Evolutionary conservation across 2,329 filamentous ascomycete species (phyloP), one percentile per base, ranked within the genome.

Genomic region (Alternaria sp.): DNA sequence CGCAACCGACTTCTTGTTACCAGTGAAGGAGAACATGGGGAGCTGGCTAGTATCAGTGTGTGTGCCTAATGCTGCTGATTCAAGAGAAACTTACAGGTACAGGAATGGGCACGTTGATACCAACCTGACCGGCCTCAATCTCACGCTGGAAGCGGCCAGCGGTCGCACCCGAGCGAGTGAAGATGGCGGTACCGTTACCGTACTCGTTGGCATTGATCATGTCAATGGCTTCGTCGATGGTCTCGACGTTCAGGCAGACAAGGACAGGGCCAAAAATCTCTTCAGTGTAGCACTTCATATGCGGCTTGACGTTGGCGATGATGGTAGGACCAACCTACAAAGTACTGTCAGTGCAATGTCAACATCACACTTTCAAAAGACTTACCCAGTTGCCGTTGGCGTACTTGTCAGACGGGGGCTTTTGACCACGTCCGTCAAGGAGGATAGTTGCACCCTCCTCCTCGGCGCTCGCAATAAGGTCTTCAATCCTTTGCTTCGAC

Each of bases 211-310:
- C 84, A 82, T 95, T 95, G 83, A 95, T 94, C 65, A 94, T 82
- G 32, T 91, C 87, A 70, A 95, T 89, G 38, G 91, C 92, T 54
- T 93, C 91, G 74, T 94, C 90, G 56, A 94, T 86, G 6, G 90
- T 92, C 42, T 89, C 87, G 18, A 91, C 90, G 72, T 92, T 91
- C 64, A 95, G 82, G 81, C 91, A 93, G 58, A 95, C 91, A 18
- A 95, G 85, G 9, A 95, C 92, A 2, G 92, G 92, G 2, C 92
- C 92, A 67, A 95, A 95, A 74, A 95, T 93, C 80, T 95, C 92
- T 79, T 95, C 89, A 62, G 81, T 87, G 83, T 95, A 95, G 85
- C 92, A 95, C 68, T 85, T 86, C 92, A 95, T 95, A 66, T 91
- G 84, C 5, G 88, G 86, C 57, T 89, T 94, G 24, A 95, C 92